phyloP scores from a whole-genome alignment of 2,329 filamentous ascomycete genomes.

The Chaetomiaceae sp. region DNA sequence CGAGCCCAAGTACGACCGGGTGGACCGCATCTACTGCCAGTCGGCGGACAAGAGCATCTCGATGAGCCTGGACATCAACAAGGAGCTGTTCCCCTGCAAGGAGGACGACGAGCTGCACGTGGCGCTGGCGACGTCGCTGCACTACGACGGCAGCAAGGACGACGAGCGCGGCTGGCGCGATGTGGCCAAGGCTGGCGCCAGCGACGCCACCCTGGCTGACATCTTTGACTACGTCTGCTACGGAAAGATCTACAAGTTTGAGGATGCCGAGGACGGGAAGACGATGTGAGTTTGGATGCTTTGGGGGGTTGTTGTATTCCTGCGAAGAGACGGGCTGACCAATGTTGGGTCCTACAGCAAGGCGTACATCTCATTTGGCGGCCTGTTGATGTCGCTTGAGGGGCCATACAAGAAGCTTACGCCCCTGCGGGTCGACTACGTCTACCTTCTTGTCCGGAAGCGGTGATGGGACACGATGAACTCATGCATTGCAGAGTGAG shows the following conservation, averaged over 20 bases:
- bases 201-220: constrained; percentile 61
- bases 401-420: constrained; percentile 95
- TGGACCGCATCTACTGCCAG: constrained; percentile 74
- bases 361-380: constrained; percentile 90
- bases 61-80: constrained; percentile 88
- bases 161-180: constrained; percentile 79
- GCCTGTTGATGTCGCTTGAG: constrained; percentile 81
- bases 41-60: constrained; percentile 50
- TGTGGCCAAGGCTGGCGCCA: constrained; percentile 46
- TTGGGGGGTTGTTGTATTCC: background rate
- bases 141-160: constrained; percentile 77
- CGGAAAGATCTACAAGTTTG: constrained; percentile 84
- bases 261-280: constrained; percentile 70
- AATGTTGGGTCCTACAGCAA: constrained; percentile 53
- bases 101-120: constrained; percentile 72
- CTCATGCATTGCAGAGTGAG: too few relatives aligned
- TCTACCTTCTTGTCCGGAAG: constrained; percentile 94
- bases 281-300: constrained; percentile 62
- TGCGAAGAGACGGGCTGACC: background rate
- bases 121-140: constrained; percentile 76
- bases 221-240: constrained; percentile 84
- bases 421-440: constrained; percentile 82
- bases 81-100: constrained; percentile 75
- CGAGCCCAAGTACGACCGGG: constrained; percentile 88
- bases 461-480: constrained; percentile 4